Evolutionary conservation across 345 rosid genomes (phyloP), one percentile per base, ranked within the genome.

Genomic region (Dovyalis caffra): DNA sequence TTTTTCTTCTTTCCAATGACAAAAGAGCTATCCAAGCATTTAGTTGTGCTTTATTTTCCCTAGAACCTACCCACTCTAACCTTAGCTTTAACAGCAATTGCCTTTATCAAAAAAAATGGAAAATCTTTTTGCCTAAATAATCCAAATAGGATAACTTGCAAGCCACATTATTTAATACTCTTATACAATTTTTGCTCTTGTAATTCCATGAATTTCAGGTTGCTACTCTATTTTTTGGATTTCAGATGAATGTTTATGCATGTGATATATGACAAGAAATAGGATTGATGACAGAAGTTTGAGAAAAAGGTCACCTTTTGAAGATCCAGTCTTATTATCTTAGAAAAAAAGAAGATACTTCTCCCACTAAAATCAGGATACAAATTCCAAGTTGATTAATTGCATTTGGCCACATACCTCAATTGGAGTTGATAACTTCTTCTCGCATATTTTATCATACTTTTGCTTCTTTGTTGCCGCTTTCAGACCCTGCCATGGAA

Each of bases 401-500:
- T 53, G 5, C 60, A 53, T 3, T n/a, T 53, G 14, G 4, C 60
- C 60, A 51, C 73, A 74, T 71, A 92, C 97, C 98, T 92, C 98
- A 74, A 94, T 94, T 58, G 96, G 97, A 76, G 98, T 93, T 71
- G 97, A 86, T 45, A 91, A 79, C 83, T 93, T 93, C 90, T 90
- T 93, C 86, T 91, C 94, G 31, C 97, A 88, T 77, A 93, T 91
- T 85, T 90, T 86, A 78, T 93, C 95, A 71, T 93, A 91, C 76
- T 93, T 91, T 70, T 91, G 97, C 84, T 91, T 93, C 80, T 93
- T 93, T 60, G 94, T 91, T 43, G 91, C 93, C 56, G 94, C 97
- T 87, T 88, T 91, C 73, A 93, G 83, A 60, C 98, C 98, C 86
- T 90, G 98, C 98, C 97, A 93, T 8, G 98, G 98, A 74, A 93